Base-by-base conservation (phyloP, 1,284 basidiomycete genomes). In the Leccinum pachyderme region DNA sequence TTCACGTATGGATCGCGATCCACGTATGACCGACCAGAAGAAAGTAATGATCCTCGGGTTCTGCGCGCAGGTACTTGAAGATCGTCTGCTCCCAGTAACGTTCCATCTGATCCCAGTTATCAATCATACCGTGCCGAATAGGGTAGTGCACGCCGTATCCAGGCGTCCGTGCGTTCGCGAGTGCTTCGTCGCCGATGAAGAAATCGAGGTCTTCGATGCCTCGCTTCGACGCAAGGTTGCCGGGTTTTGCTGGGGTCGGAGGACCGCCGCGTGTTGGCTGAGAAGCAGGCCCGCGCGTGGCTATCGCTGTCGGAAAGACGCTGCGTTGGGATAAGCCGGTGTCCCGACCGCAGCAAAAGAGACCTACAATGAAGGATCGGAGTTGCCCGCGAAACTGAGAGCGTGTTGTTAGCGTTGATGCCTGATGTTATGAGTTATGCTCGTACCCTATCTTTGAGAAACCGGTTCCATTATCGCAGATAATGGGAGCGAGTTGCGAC, bases 41-140 rank as follows among this genome's bases (percentile, higher is more conserved):
- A 72, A 98, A 98, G 74, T 98, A 93, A 74, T 99, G 97, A 75
- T 99, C 97, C 75, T 99, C 97, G 12, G 97, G 97, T 75, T 99
- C 97, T 12, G 95, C 95, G 57, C 96, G 84, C 59, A 99, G 81
- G 77, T 99, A 99, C 77, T 99, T 99, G 87, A 99, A 99, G 82
- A 99, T 99, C 63, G 91, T 94, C 79, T 99, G 96, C 74, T 98
- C 95, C 97, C 96, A 99, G 76, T 95, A 99, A 9, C 97, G 81
- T 74, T 99, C 97, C 97, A 99, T 99, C 67, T 97, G 87, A 75
- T 99, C 97, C 97, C 97, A 99, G 71, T 99, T 98, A 63, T 99
- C 97, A 69, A 99, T 98, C 86, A 94, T 89, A 37, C 97, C 97
- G 71, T 99, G 97, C 54, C 92, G 85, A 70, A 99, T 98, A 24